A percentile compares a stretch with the other conserved stretches of the same genome.
These are phyloP conservation scores for Lactarius trivialis DNA, from an alignment of 768 basidiomycete species.

Conservation along the genomic window DNA sequence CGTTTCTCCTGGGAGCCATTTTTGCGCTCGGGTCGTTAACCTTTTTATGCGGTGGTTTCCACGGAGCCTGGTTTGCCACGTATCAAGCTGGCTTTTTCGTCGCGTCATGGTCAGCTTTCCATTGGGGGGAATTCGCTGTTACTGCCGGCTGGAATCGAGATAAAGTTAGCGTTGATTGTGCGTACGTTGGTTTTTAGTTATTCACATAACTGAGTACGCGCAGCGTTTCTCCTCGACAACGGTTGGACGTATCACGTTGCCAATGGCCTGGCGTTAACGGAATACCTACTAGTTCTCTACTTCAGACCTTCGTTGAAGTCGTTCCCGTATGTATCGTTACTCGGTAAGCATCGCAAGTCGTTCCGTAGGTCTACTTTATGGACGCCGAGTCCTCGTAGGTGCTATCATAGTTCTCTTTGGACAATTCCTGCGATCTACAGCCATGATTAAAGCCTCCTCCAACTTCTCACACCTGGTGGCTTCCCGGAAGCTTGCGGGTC, in stretches of 20 bases:
- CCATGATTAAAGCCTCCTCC: slow-evolving; percentile 94
- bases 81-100: slow-evolving; percentile 79
- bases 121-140: slow-evolving; percentile 91
- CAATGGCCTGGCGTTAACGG: slow-evolving; percentile 66
- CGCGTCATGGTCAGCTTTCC: slow-evolving; percentile 80
- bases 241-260: slow-evolving; percentile 80
- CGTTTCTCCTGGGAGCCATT: slow-evolving; percentile 75
- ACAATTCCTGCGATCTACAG: slow-evolving; percentile 73
- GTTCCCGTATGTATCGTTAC: slow-evolving; percentile 46
- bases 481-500: slow-evolving; percentile 60
- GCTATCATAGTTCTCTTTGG: slow-evolving; percentile 57
- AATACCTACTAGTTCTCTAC: slow-evolving; percentile 70
- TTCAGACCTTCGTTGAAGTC: slow-evolving; percentile 60
- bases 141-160: slow-evolving; percentile 94
- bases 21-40: slow-evolving; percentile 54
- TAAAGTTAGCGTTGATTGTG: slow-evolving; percentile 90
- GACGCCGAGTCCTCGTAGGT: slow-evolving; percentile 38
- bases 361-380: neutral
- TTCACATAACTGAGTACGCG: slow-evolving; percentile 2
- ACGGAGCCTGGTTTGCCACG: slow-evolving; percentile 53
- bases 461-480: slow-evolving; percentile 93
- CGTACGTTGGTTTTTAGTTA: slow-evolving; percentile 31
- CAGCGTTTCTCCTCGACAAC: slow-evolving; percentile 93
- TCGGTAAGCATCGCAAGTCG: slow-evolving; percentile 41
- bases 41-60: slow-evolving; percentile 43